Evolutionary conservation across 139 green algal genomes (phyloP), one percentile per base, ranked within the genome.

Genomic region (Eudorina sp.): DNA sequence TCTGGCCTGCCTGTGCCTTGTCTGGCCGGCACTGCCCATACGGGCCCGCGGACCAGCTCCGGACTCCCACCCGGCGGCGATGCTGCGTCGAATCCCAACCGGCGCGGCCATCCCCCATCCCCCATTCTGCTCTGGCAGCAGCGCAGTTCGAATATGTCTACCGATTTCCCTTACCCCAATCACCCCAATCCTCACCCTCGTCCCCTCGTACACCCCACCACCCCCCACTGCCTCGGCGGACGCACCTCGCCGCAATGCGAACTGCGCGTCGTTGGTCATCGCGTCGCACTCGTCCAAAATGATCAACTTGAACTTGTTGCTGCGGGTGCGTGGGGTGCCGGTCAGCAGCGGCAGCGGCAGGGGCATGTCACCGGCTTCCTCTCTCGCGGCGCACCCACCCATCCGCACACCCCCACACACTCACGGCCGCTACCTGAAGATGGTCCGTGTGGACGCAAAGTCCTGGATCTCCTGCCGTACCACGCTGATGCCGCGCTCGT

Each of bases 221-320:
- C 38, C 38, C 69, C 14, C 38, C 38, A 13, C 69, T 16, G 38
- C 41, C 2, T 23, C n/a, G 1, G 21, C 45, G 11, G 14, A 31
- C 80, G 4, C 53, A 98, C 97, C 96, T 94, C 98, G 88, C 29
- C 98, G 89, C 36, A 99, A 93, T 0, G 98, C 98, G 79, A 98
- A 96, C 90, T 99, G 98, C 1, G 98, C 98, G 85, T 99, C 98
- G 81, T 97, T 97, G 18, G 98, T 99, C 98, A 99, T 99, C 23
- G 97, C 97, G 89, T 99, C 98, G 75, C 97, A 99, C 89, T 99
- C 98, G 82, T 99, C 98, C 90, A 99, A 77, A 73, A 99, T 99
- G 79, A 99, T 95, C 34, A 99, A 95, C 95, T 98, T 98, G 95
- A 98, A 98, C 58, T 95, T 96, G 89, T 94, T 97, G 92, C 91